Percentiles rank a stretch among this genome's conserved stretches.
Evolutionary conservation across 1,284 basidiomycete genomes (phyloP).

Genomic region (Naganishia cerealis): DNA sequence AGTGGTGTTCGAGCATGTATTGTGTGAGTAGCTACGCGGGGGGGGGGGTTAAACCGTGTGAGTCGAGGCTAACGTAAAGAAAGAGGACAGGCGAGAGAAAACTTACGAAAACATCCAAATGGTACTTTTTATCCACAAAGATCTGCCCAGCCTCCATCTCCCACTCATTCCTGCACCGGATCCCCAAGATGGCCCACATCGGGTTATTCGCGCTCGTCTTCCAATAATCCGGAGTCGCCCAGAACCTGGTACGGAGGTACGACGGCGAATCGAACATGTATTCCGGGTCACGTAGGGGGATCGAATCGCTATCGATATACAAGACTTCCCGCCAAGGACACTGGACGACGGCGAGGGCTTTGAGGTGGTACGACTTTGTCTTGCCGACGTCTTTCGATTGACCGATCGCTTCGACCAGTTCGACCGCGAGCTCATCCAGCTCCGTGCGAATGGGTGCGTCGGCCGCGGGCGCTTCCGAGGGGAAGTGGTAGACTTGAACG

Average conservation of each 20-base stretch:
- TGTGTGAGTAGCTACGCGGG: constrained; percentile 45
- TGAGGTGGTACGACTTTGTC: constrained; percentile 56
- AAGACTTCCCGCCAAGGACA: constrained; percentile 56
- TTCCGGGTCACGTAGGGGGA: constrained; percentile 53
- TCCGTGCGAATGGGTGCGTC: constrained; percentile 48
- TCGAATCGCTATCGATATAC: constrained; percentile 56
- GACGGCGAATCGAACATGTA: constrained; percentile 55
- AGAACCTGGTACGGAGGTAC: constrained; percentile 52
- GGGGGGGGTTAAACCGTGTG: background rate
- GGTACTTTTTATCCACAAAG: constrained; percentile 56
- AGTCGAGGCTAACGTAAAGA: background rate
- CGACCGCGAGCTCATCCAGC: constrained; percentile 49
- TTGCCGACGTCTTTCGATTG: constrained; percentile 47
- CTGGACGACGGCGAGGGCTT: constrained; percentile 56
- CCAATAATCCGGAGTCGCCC: constrained; percentile 52
- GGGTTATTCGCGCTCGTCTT: constrained; percentile 54
- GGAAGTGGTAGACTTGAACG: constrained; percentile 51
- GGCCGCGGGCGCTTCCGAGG: constrained; percentile 49
- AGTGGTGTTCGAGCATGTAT: constrained; percentile 55
- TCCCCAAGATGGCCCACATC: constrained; percentile 57
- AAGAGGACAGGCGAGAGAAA: background rate
- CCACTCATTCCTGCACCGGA: constrained; percentile 59
- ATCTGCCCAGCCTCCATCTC: constrained; percentile 58
- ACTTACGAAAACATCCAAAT: constrained; percentile 54
- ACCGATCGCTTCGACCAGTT: constrained; percentile 49